Evolutionary conservation across 192 early-diverging fungal genomes (phyloP), one percentile per base, ranked within the genome.

Genomic region (Coemansia sp.): DNA sequence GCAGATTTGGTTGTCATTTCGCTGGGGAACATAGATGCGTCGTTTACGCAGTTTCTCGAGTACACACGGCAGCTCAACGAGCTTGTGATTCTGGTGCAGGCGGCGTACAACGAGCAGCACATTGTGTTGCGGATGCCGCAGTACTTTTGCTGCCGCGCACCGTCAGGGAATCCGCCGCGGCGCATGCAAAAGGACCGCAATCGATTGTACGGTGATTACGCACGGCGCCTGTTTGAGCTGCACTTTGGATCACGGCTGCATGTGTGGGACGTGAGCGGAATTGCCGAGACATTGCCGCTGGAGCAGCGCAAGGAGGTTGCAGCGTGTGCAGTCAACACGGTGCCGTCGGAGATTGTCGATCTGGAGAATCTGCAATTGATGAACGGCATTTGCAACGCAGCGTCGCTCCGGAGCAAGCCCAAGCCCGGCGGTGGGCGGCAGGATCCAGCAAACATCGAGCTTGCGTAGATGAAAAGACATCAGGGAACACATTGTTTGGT

Each of bases 121-220:
- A 54, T 67, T 17, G 35, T 67, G n/a, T 9, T 67, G 65, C 65
- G 65, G n/a, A 39, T 57, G 65, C 65, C 65, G n/a, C 65, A 67
- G 65, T 53, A 60, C 57, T 51, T 58, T 19, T 67, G 65, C 65
- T 67, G 65, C 39, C 48, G 49, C 50, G 56, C 57, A 49, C 65
- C 65, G 5, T 35, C 47, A 3, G 65, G 65, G 23, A 53, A 15
- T 19, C 65, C 65, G 35, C 48, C 58, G 58, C 56, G 65, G 12
- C 65, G 65, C 22, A 23, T 67, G 47, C 65, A 67, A 50, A 51
- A 54, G 50, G 65, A 67, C 65, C 56, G 65, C 45, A 67, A 67
- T 50, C 39, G 56, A 11, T 50, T 59, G 65, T 67, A 48, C 17
- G 56, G 57, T 57, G 65, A 67, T 14, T 67, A 67, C 39, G 23